These are phyloP conservation scores for Stagonosporopsis tanaceti DNA, from an alignment of 2,329 filamentous ascomycete genomes.

Conservation along the genomic window DNA sequence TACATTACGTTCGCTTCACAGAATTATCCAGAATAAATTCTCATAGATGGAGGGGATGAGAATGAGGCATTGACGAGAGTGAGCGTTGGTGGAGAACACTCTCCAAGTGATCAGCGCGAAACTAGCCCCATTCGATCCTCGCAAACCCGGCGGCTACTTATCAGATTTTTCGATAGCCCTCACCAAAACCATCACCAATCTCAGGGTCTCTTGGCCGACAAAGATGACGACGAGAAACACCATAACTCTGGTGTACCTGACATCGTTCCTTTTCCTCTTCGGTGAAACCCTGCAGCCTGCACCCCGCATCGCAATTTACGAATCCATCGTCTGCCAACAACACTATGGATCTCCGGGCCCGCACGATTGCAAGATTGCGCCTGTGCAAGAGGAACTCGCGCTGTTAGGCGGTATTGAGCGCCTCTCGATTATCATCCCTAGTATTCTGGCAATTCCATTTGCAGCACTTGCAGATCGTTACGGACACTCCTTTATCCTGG, in stretches of 20 bases:
- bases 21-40: too few species aligned
- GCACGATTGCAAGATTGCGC: slow-evolving; percentile 26
- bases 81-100: background rate
- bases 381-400: slow-evolving; percentile 28
- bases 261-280: slow-evolving; percentile 30
- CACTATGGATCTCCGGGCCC: slow-evolving; percentile 12
- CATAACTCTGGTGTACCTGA: slow-evolving; percentile 27
- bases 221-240: slow-evolving; percentile 15
- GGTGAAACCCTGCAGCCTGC: slow-evolving; percentile 31
- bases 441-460: slow-evolving; percentile 29
- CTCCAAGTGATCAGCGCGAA: background rate
- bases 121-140: slow-evolving; percentile 4
- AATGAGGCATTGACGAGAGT: background rate
- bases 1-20: too few species aligned
- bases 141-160: background rate
- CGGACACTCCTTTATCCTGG: slow-evolving; percentile 26
- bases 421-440: slow-evolving; percentile 28
- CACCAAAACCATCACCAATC: background rate
- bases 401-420: slow-evolving; percentile 27
- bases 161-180: slow-evolving; percentile 15
- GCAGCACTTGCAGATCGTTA: slow-evolving; percentile 28
- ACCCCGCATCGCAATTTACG: slow-evolving; percentile 29
- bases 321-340: slow-evolving; percentile 26
- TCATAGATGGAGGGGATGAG: background rate
- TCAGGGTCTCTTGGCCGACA: slow-evolving; percentile 5